Evolutionary conservation across 305 asterid species (phyloP).

Genomic region (Fraxinus platypoda): DNA sequence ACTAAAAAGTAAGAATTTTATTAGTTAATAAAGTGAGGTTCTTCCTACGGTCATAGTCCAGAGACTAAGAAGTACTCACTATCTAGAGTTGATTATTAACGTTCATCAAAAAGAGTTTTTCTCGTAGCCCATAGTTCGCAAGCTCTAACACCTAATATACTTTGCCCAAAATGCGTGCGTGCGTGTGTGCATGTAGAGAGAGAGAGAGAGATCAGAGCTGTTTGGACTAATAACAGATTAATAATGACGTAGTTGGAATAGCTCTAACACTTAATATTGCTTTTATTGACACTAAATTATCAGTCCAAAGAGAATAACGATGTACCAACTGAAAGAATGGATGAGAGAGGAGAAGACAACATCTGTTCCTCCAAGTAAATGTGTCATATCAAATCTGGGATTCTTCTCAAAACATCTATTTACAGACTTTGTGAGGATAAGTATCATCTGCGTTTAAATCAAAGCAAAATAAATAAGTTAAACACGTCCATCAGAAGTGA

Average conservation of each 20-base stretch:
- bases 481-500: conserved; percentile 11
- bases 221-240: not conserved
- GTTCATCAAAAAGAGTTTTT: not conserved
- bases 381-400: conserved; percentile 94
- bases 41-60: not conserved
- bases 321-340: conserved; percentile 96
- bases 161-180: not conserved
- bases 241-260: conserved; percentile 2
- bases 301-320: conserved; percentile 26
- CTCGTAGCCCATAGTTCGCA: not conserved
- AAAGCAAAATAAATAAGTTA: conserved; percentile 25
- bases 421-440: conserved; percentile 93
- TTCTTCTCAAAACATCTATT: conserved; percentile 96
- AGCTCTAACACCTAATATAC: not conserved
- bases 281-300: conserved; percentile 13
- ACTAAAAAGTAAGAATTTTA: not conserved
- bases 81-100: not conserved
- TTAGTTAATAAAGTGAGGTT: not conserved
- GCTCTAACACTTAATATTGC: not conserved
- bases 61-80: not conserved
- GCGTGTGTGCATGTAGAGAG: not conserved
- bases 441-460: conserved; percentile 76
- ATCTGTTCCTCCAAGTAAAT: conserved; percentile 98
- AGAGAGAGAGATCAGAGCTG: not conserved
- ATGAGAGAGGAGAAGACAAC: conserved; percentile 89